These are phyloP conservation scores for Anastatica hierochuntica DNA, from an alignment of 345 rosid genomes.

Conservation along the genomic window DNA sequence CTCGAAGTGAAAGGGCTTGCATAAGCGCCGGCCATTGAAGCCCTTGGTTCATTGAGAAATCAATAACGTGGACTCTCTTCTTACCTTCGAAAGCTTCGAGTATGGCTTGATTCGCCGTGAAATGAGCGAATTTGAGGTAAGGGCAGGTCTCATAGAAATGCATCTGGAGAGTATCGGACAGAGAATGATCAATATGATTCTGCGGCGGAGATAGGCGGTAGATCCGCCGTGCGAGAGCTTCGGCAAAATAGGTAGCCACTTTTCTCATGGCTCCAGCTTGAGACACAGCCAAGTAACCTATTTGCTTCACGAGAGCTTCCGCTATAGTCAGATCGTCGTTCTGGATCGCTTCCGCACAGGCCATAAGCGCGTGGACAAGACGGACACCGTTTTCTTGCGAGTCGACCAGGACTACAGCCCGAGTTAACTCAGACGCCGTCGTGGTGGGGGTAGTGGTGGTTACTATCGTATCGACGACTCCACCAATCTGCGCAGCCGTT, in stretches of 20 bases:
- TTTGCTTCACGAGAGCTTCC: constrained; percentile 57
- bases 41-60: constrained; percentile 71
- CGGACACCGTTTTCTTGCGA: constrained; percentile 76
- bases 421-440: constrained; percentile 31
- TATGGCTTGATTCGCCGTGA: constrained; percentile 84
- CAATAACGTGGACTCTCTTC: constrained; percentile 61
- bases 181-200: constrained; percentile 35
- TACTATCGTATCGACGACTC: constrained; percentile 9
- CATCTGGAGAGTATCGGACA: constrained; percentile 59
- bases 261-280: constrained; percentile 83
- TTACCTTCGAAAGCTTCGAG: constrained; percentile 70
- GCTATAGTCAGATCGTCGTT: constrained; percentile 38
- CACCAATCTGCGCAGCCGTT: constrained; percentile 13
- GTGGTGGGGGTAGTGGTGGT: neutral
- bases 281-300: constrained; percentile 47
- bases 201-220: constrained; percentile 54
- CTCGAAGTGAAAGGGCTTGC: constrained; percentile 67
- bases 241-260: constrained; percentile 76
- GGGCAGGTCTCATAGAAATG: constrained; percentile 87
- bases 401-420: constrained; percentile 53
- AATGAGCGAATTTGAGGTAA: constrained; percentile 83
- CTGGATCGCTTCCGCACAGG: constrained; percentile 77
- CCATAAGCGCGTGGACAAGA: constrained; percentile 64
- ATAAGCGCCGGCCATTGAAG: constrained; percentile 87
- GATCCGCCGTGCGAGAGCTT: constrained; percentile 71